These are phyloP conservation scores for Ogataea pini DNA, from an alignment of 805 yeast genomes.

Conservation along the genomic window DNA sequence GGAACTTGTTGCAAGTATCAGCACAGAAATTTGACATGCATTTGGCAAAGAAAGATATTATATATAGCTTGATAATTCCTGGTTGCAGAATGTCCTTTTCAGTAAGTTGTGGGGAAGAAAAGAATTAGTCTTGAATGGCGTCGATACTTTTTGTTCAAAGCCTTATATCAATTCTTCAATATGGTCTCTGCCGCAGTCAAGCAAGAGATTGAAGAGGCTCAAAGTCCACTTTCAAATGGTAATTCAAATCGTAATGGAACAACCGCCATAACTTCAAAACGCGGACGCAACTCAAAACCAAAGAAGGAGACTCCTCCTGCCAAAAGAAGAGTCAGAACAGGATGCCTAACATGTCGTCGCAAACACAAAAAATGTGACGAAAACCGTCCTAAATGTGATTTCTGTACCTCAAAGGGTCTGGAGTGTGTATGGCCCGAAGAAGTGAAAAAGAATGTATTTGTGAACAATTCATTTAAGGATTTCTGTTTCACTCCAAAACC, in stretches of 20 bases:
- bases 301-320: constrained; percentile 35
- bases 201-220: constrained; percentile 7
- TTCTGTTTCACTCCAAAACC: constrained; percentile 22
- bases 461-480: constrained; percentile 32
- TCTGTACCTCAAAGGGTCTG: constrained; percentile 41
- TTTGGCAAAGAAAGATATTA: neutral
- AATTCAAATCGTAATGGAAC: constrained; percentile 3
- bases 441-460: constrained; percentile 30
- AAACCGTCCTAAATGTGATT: constrained; percentile 50
- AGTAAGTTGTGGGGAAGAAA: neutral
- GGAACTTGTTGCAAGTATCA: constrained; percentile 1
- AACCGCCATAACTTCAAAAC: constrained; percentile 18
- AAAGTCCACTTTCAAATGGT: too few species aligned
- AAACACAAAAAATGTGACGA: constrained; percentile 60
- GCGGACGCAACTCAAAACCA: constrained; percentile 23
- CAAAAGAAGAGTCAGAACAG: constrained; percentile 42
- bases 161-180: too few species aligned
- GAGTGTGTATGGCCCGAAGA: constrained; percentile 41
- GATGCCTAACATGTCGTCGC: constrained; percentile 54
- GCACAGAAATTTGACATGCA: constrained; percentile 1
- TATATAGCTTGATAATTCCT: neutral
- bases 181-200: constrained; percentile 9
- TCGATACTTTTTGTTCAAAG: too few species aligned
- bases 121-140: too few species aligned
- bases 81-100: neutral